Evolutionary conservation across 179 eudicot species (phyloP), one percentile per base, ranked within the genome.

Genomic region (Silene vulgaris): DNA sequence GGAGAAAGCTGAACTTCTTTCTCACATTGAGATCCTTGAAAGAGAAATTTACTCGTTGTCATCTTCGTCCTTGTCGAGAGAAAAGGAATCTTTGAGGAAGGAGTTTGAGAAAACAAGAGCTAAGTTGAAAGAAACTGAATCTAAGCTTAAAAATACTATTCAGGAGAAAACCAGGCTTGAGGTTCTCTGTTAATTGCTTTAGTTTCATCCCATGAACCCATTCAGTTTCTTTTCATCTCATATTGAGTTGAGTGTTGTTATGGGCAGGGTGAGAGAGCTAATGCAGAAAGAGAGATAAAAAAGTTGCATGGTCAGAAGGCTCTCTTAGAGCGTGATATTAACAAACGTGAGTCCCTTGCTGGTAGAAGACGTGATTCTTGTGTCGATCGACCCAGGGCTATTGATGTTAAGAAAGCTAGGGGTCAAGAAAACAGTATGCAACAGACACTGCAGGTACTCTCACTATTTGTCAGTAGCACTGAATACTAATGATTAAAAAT

Each of bases 151-250:
- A 85, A 95, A 87, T 88, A 77, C 85, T 37, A 85, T 95, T 60
- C 99, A 95, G 84, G 99, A 95, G 83, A 95, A 90, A 83, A 95
- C 97, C 77, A 95, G 93, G 78, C 87, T 95, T 45, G 97, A 93
- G 99, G 99, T 95, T 79, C 74, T 75, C 21, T 71, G 23, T 59
- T 40, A 52, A 72, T 16, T 64, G 63, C 70, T 71, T 70, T 17
- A 57, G 30, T 72, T 77, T 71, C 68, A 45, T 71, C 21, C 68
- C 50, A 3, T 64, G 17, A 70, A 17, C 63, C 62, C n/a, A 59
- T 29, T 13, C 60, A 62, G 1, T 48, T 72, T 45, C 40, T 64
- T 37, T 32, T 16, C 11, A 59, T 23, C 59, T 13, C 75, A 68
- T 60, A 17, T 30, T 75, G 8, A 73, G 48, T 12, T 43, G 60